Percentiles rank a stretch among this genome's conserved stretches.
Evolutionary conservation across 495 filamentous ascomycete species (phyloP).

Genomic region (Penicillium crystallinum): DNA sequence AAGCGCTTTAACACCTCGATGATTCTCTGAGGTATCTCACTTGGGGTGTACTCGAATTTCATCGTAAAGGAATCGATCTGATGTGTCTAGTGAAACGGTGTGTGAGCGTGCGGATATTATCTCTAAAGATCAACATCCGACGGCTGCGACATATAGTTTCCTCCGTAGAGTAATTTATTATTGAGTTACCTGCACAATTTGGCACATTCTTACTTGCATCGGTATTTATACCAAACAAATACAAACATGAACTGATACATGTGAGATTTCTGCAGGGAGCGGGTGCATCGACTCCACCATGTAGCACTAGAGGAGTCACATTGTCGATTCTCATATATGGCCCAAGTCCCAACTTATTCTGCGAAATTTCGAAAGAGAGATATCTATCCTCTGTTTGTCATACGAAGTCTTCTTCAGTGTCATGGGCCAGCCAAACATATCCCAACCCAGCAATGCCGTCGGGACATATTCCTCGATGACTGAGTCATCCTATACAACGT

Average conservation of each 20-base stretch:
- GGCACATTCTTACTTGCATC: not conserved
- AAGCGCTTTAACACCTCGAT: not conserved
- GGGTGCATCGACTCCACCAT: not conserved
- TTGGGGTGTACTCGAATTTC: slow-evolving; percentile 3
- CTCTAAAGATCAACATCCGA: not conserved
- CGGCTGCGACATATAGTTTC: not conserved
- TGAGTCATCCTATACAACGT: not conserved
- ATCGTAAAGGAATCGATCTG: not conserved
- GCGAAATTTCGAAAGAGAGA: not conserved
- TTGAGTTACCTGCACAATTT: not conserved
- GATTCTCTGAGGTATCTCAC: not conserved
- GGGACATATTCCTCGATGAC: not conserved
- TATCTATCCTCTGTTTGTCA: not conserved
- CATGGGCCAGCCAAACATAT: not conserved
- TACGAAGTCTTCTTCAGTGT: not conserved
- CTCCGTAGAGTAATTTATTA: not conserved
- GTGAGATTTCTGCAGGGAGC: not conserved
- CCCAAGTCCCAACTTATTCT: not conserved
- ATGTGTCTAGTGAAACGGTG: not conserved
- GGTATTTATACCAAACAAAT: not conserved
- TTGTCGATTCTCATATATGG: not conserved
- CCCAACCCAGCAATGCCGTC: not conserved
- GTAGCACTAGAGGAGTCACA: not conserved
- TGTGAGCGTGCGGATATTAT: not conserved
- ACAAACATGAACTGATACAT: too few species aligned